A percentile compares a stretch with the other conserved stretches of the same genome.
phyloP scores from a whole-genome alignment of 176 grass and related monocot species.

The Oryza officinalis region DNA sequence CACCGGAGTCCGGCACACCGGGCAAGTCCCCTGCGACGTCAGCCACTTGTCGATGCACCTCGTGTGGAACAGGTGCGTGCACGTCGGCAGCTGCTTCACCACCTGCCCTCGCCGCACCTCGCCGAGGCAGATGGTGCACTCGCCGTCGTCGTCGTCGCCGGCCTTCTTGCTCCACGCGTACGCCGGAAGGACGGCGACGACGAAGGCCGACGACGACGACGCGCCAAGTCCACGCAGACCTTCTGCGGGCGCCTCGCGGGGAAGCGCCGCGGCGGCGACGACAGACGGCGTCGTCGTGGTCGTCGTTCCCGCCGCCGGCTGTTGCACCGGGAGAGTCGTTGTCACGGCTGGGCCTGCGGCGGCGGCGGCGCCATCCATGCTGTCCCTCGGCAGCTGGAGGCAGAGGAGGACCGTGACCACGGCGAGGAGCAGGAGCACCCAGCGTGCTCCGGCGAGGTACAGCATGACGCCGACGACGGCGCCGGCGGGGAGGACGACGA shows the following conservation, averaged over 20 bases:
- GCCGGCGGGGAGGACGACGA: neutral
- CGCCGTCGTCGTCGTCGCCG: neutral
- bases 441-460: neutral
- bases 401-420: neutral
- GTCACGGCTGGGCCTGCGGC: neutral
- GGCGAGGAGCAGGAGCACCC: neutral
- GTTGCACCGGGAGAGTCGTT: neutral
- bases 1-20: constrained; percentile 38
- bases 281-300: neutral
- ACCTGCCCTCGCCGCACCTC: constrained; percentile 31
- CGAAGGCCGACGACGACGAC: neutral
- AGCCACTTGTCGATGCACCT: constrained; percentile 53
- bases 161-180: neutral
- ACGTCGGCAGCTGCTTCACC: constrained; percentile 40
- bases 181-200: neutral
- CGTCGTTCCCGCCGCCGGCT: neutral
- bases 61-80: constrained; percentile 50
- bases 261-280: neutral
- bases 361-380: too few relatives aligned
- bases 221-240: too few relatives aligned
- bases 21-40: constrained; percentile 37
- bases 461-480: neutral
- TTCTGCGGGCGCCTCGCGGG: neutral
- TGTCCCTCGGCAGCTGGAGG: neutral
- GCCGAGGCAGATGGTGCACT: constrained; percentile 46